Evolutionary conservation across 345 rosid genomes (phyloP).

Genomic region (Gossypium thurberi): DNA sequence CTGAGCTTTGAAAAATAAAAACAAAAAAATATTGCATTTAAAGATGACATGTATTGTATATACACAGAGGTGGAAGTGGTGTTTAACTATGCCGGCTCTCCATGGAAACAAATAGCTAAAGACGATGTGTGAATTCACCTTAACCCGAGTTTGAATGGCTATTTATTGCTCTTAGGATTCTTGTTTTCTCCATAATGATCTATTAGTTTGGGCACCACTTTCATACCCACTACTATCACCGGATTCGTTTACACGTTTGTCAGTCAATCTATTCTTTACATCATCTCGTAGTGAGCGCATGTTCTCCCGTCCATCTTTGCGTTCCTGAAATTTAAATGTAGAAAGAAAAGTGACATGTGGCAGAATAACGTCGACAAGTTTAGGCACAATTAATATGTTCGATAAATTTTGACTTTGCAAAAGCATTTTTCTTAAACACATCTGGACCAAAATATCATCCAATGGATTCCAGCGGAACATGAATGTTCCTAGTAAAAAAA

Average conservation of each 20-base stretch:
- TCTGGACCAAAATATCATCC: neutral
- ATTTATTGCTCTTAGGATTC: constrained; percentile 34
- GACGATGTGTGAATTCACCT: constrained; percentile 12
- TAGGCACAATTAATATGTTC: neutral
- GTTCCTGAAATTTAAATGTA: constrained; percentile 39
- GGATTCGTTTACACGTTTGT: constrained; percentile 51
- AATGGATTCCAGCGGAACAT: neutral
- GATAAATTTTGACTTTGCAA: neutral
- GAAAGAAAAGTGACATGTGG: neutral
- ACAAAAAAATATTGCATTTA: neutral
- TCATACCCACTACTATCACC: constrained; percentile 77
- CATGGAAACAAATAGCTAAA: neutral
- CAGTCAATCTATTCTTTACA: constrained; percentile 34
- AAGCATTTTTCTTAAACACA: neutral
- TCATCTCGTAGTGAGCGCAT: constrained; percentile 26
- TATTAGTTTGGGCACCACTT: constrained; percentile 39
- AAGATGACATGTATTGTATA: neutral
- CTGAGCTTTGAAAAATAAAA: neutral
- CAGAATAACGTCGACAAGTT: neutral
- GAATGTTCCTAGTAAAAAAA: neutral
- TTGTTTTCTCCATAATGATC: constrained; percentile 36
- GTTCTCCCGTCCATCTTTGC: constrained; percentile 46
- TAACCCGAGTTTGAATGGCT: constrained; percentile 10
- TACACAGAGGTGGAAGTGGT: neutral
- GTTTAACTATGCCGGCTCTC: neutral